Percentiles rank a stretch among this genome's conserved stretches.
Conservation (phyloP, 108 stramenopile genomes). For the Skeletonema menzelii region DNA sequence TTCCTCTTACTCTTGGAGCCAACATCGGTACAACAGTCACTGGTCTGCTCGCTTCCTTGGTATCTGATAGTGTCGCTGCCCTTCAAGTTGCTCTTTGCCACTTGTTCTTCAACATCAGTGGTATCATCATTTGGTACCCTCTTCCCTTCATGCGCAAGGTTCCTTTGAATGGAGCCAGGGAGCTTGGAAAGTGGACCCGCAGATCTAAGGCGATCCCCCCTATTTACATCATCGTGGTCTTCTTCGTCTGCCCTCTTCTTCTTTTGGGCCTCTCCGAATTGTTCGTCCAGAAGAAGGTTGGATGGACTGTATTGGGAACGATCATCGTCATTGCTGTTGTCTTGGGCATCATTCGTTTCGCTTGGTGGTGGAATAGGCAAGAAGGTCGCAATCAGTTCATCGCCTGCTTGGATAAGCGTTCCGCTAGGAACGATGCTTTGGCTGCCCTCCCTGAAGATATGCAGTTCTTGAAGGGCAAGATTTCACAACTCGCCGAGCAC, state of each 20-base stretch:
- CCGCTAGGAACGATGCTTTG: constrained; percentile 31
- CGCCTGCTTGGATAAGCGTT: constrained; percentile 46
- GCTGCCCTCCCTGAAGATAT: constrained; percentile 52
- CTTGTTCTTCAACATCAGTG: constrained; percentile 84
- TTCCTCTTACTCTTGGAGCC: constrained; percentile 85
- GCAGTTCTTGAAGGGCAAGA: constrained; percentile 51
- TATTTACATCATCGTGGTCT: constrained; percentile 70
- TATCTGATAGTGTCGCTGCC: constrained; percentile 56
- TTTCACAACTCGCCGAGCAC: constrained; percentile 46
- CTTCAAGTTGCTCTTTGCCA: constrained; percentile 80
- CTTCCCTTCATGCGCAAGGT: constrained; percentile 75
- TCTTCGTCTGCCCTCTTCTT: constrained; percentile 61
- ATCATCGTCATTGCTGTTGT: constrained; percentile 52
- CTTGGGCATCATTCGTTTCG: constrained; percentile 23
- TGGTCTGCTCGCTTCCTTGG: constrained; percentile 70
- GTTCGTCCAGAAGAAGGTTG: constrained; percentile 58
- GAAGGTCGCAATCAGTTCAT: constrained; percentile 39
- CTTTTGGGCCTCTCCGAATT: constrained; percentile 62
- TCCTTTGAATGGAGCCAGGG: constrained; percentile 62
- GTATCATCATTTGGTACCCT: constrained; percentile 86
- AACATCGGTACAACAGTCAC: constrained; percentile 90
- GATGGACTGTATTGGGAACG: constrained; percentile 67
- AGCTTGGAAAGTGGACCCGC: constrained; percentile 64
- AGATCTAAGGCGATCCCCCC: constrained; percentile 61
- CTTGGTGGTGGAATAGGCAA: constrained; percentile 53